Evolutionary conservation across 2,329 filamentous ascomycete genomes (phyloP).

Genomic region (Aspergillus sp.): DNA sequence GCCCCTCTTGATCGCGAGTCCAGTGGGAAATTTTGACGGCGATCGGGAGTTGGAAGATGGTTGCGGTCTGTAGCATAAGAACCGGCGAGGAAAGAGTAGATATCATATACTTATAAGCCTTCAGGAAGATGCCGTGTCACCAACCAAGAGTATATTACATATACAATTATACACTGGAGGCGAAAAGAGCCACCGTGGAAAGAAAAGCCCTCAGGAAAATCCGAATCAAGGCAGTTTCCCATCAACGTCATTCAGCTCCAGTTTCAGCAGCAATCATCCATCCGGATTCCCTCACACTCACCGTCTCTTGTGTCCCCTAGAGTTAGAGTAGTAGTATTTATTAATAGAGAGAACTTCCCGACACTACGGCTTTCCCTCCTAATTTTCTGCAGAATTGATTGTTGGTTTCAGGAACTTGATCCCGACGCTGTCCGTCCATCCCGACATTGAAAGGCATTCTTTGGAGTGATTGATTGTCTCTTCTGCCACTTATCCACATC

Average conservation of each 20-base stretch:
- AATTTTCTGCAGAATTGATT: background rate
- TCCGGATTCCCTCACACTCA: background rate
- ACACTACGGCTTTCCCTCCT: background rate
- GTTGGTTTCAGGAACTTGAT: background rate
- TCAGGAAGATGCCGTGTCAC: background rate
- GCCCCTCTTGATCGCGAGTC: slow-evolving; percentile 8
- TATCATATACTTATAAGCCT: background rate
- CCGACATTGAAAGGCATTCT: background rate
- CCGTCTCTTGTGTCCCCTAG: background rate
- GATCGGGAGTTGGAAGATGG: background rate
- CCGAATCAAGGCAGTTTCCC: background rate
- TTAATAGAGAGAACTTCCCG: background rate
- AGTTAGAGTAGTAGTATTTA: background rate
- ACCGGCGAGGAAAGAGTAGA: background rate
- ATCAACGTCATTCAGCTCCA: slow-evolving; percentile 11
- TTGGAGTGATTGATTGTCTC: background rate
- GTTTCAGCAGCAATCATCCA: slow-evolving; percentile 3
- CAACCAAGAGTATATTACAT: background rate
- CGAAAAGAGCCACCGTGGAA: too few relatives aligned
- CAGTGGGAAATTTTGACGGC: background rate
- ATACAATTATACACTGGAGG: background rate
- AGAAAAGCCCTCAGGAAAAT: background rate
- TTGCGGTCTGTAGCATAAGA: background rate
- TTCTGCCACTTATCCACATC: background rate
- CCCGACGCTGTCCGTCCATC: background rate